phyloP scores from a whole-genome alignment of 1,284 basidiomycete species.

The Cryptococcus sp. region DNA sequence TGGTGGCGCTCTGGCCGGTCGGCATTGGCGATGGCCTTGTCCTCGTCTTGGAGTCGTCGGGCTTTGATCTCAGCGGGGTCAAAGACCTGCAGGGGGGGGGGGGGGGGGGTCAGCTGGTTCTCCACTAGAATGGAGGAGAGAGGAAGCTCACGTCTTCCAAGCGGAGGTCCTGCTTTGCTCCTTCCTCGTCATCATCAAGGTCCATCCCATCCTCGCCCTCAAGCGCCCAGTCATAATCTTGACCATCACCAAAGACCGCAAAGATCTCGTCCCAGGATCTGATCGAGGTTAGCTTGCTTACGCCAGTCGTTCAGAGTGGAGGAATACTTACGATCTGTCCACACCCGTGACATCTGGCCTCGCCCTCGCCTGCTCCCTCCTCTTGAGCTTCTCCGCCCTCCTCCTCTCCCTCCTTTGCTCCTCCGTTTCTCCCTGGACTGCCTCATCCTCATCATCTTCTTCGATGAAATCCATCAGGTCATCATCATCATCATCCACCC shows the following conservation, averaged over 20 bases:
- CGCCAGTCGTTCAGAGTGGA: neutral
- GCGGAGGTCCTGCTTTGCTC: conserved; percentile 68
- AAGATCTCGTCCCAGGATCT: conserved; percentile 97
- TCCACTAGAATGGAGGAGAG: neutral
- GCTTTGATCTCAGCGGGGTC: conserved; percentile 95
- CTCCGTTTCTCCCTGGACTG: conserved; percentile 64
- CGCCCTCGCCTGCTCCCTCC: conserved; percentile 63
- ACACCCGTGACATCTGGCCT: conserved; percentile 79
- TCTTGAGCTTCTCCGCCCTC: conserved; percentile 64
- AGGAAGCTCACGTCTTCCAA: conserved; percentile 76
- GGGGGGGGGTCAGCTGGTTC: neutral
- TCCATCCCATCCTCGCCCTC: conserved; percentile 65
- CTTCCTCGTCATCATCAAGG: conserved; percentile 62
- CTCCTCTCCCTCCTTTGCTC: conserved; percentile 67
- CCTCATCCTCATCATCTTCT: conserved; percentile 64
- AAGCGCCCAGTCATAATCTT: conserved; percentile 94
- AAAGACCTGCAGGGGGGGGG: no score
- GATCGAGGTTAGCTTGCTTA: conserved; percentile 21
- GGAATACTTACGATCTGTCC: conserved; percentile 67
- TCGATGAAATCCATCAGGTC: conserved; percentile 84
- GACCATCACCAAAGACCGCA: conserved; percentile 94
- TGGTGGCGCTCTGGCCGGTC: conserved; percentile 98
- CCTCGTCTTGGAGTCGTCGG: conserved; percentile 87
- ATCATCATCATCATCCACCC: conserved; percentile 52
- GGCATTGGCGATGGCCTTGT: conserved; percentile 83